Conservation (phyloP, 805 yeast species). For the Starmerella vaccinii region DNA sequence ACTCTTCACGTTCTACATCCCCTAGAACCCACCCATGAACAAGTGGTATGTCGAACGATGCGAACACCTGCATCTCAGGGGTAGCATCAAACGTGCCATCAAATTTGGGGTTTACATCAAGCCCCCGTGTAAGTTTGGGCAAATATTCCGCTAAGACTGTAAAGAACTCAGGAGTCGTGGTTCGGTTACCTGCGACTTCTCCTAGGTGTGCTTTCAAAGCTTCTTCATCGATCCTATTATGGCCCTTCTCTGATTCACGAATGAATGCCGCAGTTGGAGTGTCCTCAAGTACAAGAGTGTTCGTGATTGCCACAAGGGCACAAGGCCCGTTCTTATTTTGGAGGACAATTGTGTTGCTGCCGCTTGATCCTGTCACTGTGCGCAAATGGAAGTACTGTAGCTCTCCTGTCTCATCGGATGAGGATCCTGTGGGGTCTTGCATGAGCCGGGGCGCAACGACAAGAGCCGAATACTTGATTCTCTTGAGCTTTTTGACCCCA, state of each 20-base stretch:
- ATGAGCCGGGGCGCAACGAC: background rate
- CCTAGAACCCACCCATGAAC: slow-evolving; percentile 71
- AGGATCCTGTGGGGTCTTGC: background rate
- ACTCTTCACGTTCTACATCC: slow-evolving; percentile 30
- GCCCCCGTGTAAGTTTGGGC: slow-evolving; percentile 59
- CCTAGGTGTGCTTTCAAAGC: slow-evolving; percentile 6
- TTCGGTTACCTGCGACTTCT: slow-evolving; percentile 19
- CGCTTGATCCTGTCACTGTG: background rate
- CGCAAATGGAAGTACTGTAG: background rate
- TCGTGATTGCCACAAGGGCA: slow-evolving; percentile 68
- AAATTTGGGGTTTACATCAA: slow-evolving; percentile 62
- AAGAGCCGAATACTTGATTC: background rate
- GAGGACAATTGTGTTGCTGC: slow-evolving; percentile 39
- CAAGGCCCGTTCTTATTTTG: slow-evolving; percentile 86
- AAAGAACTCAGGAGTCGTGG: slow-evolving; percentile 28
- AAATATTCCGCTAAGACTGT: slow-evolving; percentile 40
- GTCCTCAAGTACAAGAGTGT: slow-evolving; percentile 51
- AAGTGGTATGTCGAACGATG: slow-evolving; percentile 47
- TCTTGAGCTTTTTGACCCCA: background rate
- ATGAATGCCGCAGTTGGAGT: slow-evolving; percentile 17
- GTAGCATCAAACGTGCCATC: slow-evolving; percentile 49
- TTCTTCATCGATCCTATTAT: background rate
- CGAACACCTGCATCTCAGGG: slow-evolving; percentile 47
- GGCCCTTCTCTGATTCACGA: background rate
- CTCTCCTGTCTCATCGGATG: background rate